phyloP scores from a whole-genome alignment of 225 moss, liverwort and hornwort genomes.

The Marchantia polymorpha region DNA sequence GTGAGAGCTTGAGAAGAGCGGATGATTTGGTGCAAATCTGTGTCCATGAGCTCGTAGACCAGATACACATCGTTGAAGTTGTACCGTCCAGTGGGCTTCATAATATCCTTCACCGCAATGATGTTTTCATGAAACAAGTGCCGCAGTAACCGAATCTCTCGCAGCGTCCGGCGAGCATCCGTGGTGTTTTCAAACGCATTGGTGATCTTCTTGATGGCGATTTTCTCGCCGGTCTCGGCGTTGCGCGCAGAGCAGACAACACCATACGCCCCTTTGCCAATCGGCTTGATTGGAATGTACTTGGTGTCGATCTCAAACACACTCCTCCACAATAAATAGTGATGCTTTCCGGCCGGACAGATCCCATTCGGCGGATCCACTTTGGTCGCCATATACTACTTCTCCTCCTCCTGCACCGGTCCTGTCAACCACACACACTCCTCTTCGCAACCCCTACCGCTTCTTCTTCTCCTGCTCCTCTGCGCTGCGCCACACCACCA shows the following conservation, averaged over 20 bases:
- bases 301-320: constrained; percentile 97
- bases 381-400: constrained; percentile 72
- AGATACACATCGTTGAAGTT: constrained; percentile 94
- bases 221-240: constrained; percentile 72
- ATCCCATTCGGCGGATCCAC: constrained; percentile 94
- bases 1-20: constrained; percentile 96
- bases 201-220: constrained; percentile 98
- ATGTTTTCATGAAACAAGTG: constrained; percentile 97
- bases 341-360: constrained; percentile 85
- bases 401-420: constrained; percentile 19
- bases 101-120: constrained; percentile 92
- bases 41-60: constrained; percentile 99
- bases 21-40: constrained; percentile 96
- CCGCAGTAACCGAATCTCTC: constrained; percentile 88
- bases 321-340: constrained; percentile 89
- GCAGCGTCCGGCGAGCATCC: constrained; percentile 85
- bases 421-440: not conserved
- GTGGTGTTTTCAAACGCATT: constrained; percentile 98
- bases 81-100: constrained; percentile 80
- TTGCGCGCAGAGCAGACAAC: constrained; percentile 93
- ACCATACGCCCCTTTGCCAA: constrained; percentile 96
- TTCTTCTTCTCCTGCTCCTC: constrained; percentile 2
- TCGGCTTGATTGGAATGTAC: constrained; percentile 93
- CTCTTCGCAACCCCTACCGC: constrained; percentile 7
- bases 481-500: not conserved